Percentiles rank a stretch among this genome's conserved stretches.
These are phyloP conservation scores for Panicum hallii DNA, from an alignment of 202 grass and related monocot genomes.

Conservation along the genomic window DNA sequence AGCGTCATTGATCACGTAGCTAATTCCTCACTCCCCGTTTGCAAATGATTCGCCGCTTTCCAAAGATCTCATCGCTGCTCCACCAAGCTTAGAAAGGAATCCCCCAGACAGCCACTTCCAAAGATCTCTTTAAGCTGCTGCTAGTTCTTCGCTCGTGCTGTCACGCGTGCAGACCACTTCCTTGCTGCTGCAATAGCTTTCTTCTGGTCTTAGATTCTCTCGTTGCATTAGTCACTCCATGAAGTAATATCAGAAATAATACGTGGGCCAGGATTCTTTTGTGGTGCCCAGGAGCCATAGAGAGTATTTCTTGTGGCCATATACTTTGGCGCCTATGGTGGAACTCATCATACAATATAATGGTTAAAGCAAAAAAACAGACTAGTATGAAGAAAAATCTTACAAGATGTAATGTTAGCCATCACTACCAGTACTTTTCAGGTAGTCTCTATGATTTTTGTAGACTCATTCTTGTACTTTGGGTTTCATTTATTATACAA, in stretches of 20 bases:
- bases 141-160: constrained; percentile 22
- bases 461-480: too few species aligned
- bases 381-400: background rate
- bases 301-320: background rate
- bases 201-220: background rate
- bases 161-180: constrained; percentile 34
- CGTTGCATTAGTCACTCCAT: background rate
- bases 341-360: background rate
- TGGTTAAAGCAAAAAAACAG: background rate
- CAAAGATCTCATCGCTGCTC: constrained; percentile 32
- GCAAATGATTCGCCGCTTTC: constrained; percentile 46
- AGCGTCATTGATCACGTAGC: constrained; percentile 15
- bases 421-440: background rate
- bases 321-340: background rate
- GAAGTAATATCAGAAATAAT: background rate
- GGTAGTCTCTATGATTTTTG: background rate
- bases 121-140: constrained; percentile 4
- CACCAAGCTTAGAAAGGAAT: constrained; percentile 37
- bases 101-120: constrained; percentile 18
- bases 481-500: background rate
- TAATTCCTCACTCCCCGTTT: background rate
- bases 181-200: background rate
- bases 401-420: background rate
- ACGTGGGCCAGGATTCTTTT: background rate
- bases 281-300: background rate